These are phyloP conservation scores for Daldinia vernicosa DNA, from an alignment of 495 filamentous ascomycete genomes.

Conservation along the genomic window DNA sequence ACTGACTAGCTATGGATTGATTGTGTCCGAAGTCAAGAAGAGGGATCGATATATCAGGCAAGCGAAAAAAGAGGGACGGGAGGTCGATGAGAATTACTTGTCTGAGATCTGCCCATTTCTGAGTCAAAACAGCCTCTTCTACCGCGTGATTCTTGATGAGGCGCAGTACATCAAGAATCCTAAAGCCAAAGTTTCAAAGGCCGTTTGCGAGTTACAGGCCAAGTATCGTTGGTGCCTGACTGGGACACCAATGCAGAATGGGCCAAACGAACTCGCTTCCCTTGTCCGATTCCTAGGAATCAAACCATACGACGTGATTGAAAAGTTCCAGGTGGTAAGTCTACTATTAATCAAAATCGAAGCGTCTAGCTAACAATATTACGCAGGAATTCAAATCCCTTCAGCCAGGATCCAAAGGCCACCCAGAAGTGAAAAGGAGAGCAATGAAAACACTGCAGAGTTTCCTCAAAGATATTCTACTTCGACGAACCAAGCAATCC, in stretches of 20 bases:
- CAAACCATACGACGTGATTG: conserved; percentile 73
- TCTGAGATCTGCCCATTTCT: conserved; percentile 56
- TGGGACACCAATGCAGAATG: conserved; percentile 96
- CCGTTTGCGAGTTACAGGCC: conserved; percentile 66
- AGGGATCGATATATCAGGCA: conserved; percentile 33
- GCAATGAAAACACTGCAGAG: conserved; percentile 77
- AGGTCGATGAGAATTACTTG: conserved; percentile 8
- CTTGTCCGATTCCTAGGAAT: conserved; percentile 83
- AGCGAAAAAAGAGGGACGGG: conserved; percentile 12
- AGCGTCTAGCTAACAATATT: conserved; percentile 19
- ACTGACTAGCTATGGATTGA: conserved; percentile 86
- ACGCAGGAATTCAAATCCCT: conserved; percentile 43
- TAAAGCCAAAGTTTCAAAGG: conserved; percentile 70
- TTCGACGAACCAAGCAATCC: conserved; percentile 84
- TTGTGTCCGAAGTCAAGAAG: conserved; percentile 74
- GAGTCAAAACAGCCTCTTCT: conserved; percentile 72
- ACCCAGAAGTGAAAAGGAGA: conserved; percentile 44
- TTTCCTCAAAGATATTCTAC: conserved; percentile 81
- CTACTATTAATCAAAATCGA: background rate
- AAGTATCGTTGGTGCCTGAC: conserved; percentile 86
- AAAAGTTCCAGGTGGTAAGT: conserved; percentile 59
- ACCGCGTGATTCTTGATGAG: conserved; percentile 89
- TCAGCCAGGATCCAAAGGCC: conserved; percentile 7
- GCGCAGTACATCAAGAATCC: conserved; percentile 94
- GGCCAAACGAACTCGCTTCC: conserved; percentile 79